phyloP scores from a whole-genome alignment of 148 eudicot genomes.

The Chenopodium berlandieri region DNA sequence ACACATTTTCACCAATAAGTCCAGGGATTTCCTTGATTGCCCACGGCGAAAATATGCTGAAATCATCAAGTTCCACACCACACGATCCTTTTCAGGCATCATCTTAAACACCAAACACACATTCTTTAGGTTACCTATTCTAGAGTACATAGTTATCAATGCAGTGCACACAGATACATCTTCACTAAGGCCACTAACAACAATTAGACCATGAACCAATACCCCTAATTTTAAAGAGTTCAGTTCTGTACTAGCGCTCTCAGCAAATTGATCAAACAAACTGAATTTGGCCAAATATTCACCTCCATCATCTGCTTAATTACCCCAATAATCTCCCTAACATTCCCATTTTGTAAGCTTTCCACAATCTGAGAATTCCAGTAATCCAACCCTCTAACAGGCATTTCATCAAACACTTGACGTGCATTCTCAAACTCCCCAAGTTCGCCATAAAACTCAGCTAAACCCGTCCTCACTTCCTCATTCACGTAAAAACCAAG shows the following conservation, averaged over 20 bases:
- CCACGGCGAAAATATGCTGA: constrained; percentile 30
- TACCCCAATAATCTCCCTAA: constrained; percentile 11
- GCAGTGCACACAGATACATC: constrained; percentile 35
- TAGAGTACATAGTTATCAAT: constrained; percentile 36
- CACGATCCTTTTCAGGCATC: constrained; percentile 34
- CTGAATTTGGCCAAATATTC: constrained; percentile 18
- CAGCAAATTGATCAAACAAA: constrained; percentile 30
- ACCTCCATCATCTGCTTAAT: constrained; percentile 28
- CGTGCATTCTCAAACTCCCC: constrained; percentile 21
- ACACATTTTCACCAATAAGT: constrained; percentile 24
- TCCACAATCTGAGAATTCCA: constrained; percentile 27
- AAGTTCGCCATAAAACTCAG: constrained; percentile 21
- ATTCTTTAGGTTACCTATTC: constrained; percentile 21
- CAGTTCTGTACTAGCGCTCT: constrained; percentile 34
- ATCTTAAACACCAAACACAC: constrained; percentile 32
- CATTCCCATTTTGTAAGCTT: constrained; percentile 24
- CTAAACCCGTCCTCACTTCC: constrained; percentile 23
- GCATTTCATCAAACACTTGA: constrained; percentile 26
- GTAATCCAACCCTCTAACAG: constrained; percentile 15
- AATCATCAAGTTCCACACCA: constrained; percentile 41
- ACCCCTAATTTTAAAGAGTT: constrained; percentile 27
- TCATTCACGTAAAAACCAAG: constrained; percentile 29
- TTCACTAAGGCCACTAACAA: constrained; percentile 26
- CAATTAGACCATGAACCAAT: constrained; percentile 25
- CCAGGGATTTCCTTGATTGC: constrained; percentile 23